Evolutionary conservation across 805 yeast species (phyloP).

Genomic region (Yarrowia osloensis): DNA sequence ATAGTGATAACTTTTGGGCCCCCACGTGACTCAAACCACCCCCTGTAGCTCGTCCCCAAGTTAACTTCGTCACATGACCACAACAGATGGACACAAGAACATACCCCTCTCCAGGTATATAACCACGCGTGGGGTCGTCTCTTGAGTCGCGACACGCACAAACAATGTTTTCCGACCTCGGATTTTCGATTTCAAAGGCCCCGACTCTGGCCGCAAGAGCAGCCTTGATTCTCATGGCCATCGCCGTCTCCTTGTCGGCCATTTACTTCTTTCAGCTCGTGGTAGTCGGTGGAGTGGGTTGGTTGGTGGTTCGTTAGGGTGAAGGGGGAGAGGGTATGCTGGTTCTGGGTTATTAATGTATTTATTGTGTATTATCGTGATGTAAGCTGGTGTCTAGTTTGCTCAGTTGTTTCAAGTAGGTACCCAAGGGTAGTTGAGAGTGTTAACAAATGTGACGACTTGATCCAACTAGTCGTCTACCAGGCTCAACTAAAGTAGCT

Average conservation of each 20-base stretch:
- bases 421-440: background rate
- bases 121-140: background rate
- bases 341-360: background rate
- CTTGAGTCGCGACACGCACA: background rate
- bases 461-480: too few species aligned
- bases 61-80: background rate
- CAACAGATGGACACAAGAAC: background rate
- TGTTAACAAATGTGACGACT: too few species aligned
- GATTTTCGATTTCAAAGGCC: constrained; percentile 5
- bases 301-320: background rate
- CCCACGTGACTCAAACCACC: background rate
- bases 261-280: constrained; percentile 17
- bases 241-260: background rate
- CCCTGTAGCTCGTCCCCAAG: too few species aligned
- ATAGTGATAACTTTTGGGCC: background rate
- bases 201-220: constrained; percentile 6
- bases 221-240: background rate
- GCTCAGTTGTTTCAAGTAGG: background rate
- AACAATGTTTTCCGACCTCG: background rate
- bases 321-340: too few species aligned
- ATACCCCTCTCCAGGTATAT: constrained; percentile 12
- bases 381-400: too few species aligned
- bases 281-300: constrained; percentile 3
- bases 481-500: too few species aligned
- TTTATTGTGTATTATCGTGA: too few species aligned